Percentiles rank a stretch among this genome's conserved stretches.
phyloP scores from a whole-genome alignment of 148 eudicot species.

The Persicaria tinctoria region DNA sequence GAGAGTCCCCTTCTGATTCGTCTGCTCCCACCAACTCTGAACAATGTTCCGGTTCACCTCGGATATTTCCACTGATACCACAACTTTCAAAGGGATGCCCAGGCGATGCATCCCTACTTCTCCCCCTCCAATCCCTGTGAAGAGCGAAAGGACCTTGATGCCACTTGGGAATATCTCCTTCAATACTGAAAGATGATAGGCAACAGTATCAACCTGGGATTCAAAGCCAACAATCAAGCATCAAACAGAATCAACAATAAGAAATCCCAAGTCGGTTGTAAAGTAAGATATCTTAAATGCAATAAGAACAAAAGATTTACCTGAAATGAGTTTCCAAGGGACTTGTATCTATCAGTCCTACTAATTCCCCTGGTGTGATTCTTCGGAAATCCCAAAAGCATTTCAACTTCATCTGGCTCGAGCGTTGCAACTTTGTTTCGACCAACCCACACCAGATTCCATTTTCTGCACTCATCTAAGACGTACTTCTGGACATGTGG shows the following conservation, averaged over 20 bases:
- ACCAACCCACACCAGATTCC: conserved; percentile 96
- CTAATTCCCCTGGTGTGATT: conserved; percentile 86
- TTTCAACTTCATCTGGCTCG: conserved; percentile 83
- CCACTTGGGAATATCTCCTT: conserved; percentile 59
- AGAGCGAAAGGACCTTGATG: conserved; percentile 61
- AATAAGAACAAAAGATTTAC: conserved; percentile 21
- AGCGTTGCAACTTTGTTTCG: conserved; percentile 74
- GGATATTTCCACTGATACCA: conserved; percentile 71
- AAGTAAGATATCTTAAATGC: not conserved
- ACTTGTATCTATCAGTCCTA: conserved; percentile 74
- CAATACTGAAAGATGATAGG: conserved; percentile 76
- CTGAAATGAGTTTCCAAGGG: conserved; percentile 93
- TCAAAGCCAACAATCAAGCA: not conserved
- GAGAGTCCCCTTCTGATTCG: conserved; percentile 56
- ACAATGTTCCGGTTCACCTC: conserved; percentile 69
- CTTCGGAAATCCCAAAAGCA: conserved; percentile 79
- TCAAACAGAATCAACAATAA: not conserved
- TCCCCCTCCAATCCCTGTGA: conserved; percentile 91
- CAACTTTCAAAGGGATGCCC: conserved; percentile 53
- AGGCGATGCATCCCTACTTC: conserved; percentile 85
- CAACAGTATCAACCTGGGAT: conserved; percentile 82
- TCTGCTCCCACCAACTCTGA: conserved; percentile 88
- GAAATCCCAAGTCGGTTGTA: too few relatives aligned
- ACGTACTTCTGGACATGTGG: conserved; percentile 46
- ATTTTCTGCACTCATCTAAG: conserved; percentile 55